Percentiles rank a stretch among this genome's conserved stretches.
Evolutionary conservation across 2,329 filamentous ascomycete genomes (phyloP).

Genomic region (Penicillium sp.): DNA sequence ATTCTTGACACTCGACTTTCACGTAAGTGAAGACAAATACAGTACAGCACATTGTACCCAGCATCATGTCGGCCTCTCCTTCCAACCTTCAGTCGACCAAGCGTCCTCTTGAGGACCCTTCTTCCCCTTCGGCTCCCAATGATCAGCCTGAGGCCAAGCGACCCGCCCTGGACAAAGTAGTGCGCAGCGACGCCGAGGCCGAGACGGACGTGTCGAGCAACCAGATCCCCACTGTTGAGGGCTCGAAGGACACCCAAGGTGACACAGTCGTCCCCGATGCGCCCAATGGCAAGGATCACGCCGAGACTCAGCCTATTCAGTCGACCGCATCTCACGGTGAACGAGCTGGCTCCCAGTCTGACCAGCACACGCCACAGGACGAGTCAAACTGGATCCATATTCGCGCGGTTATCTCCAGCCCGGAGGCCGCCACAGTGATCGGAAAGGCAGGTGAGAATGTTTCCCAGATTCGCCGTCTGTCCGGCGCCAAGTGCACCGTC

Average conservation of each 20-base stretch:
- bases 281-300: constrained; percentile 54
- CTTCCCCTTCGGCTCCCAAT: constrained; percentile 84
- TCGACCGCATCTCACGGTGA: constrained; percentile 58
- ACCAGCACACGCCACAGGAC: constrained; percentile 64
- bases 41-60: constrained; percentile 31
- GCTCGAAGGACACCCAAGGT: constrained; percentile 50
- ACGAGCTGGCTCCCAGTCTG: constrained; percentile 44
- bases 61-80: constrained; percentile 70
- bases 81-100: constrained; percentile 61
- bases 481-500: constrained; percentile 96
- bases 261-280: constrained; percentile 70
- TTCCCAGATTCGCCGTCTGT: constrained; percentile 91
- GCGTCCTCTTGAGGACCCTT: constrained; percentile 94
- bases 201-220: constrained; percentile 32
- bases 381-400: constrained; percentile 97
- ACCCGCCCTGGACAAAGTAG: constrained; percentile 88
- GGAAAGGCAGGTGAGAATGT: constrained; percentile 99
- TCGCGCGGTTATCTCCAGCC: constrained; percentile 93
- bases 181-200: constrained; percentile 60
- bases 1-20: constrained; percentile 46
- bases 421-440: constrained; percentile 95
- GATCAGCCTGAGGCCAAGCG: constrained; percentile 98
- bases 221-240: constrained; percentile 16
- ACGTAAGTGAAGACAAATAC: constrained; percentile 40
- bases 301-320: constrained; percentile 61